These are phyloP conservation scores for Alliaria petiolata DNA, from an alignment of 345 rosid genomes.

Conservation along the genomic window DNA sequence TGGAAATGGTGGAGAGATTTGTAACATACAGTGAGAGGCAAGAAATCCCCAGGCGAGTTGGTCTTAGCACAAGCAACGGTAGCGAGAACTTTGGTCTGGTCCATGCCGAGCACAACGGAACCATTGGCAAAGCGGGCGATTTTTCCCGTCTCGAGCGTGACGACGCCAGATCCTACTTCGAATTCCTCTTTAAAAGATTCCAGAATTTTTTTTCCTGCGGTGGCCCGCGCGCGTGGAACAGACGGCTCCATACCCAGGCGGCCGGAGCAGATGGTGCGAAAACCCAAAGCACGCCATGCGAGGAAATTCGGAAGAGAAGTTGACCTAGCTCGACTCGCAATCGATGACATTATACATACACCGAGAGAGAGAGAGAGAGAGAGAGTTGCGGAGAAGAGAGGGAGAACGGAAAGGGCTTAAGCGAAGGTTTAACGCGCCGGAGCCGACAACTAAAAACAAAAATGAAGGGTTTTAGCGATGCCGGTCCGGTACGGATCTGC, in stretches of 20 bases:
- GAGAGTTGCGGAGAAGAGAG: too few relatives aligned
- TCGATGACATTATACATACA: conserved; percentile 43
- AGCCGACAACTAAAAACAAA: background rate
- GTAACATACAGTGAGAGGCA: conserved; percentile 78
- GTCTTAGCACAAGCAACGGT: conserved; percentile 72
- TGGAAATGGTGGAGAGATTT: background rate
- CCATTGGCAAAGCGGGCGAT: conserved; percentile 92
- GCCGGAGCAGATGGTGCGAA: conserved; percentile 58
- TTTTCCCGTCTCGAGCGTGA: conserved; percentile 85
- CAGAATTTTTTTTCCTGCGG: conserved; percentile 60
- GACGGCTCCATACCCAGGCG: conserved; percentile 54
- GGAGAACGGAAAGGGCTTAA: conserved; percentile 42
- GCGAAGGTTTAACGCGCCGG: conserved; percentile 35
- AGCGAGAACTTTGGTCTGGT: conserved; percentile 71
- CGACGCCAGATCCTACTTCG: conserved; percentile 68
- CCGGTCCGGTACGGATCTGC: conserved; percentile 10
- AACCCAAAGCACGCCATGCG: conserved; percentile 53
- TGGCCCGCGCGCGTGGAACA: conserved; percentile 33
- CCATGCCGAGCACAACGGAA: conserved; percentile 73
- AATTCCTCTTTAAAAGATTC: conserved; percentile 75
- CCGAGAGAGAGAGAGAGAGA: too few relatives aligned
- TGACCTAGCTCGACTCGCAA: conserved; percentile 49
- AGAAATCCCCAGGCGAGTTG: conserved; percentile 56
- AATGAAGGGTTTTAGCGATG: conserved; percentile 21
- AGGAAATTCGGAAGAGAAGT: conserved; percentile 43